Conservation (phyloP, 2,329 filamentous ascomycete species). For the Drechmeria coniospora region DNA sequence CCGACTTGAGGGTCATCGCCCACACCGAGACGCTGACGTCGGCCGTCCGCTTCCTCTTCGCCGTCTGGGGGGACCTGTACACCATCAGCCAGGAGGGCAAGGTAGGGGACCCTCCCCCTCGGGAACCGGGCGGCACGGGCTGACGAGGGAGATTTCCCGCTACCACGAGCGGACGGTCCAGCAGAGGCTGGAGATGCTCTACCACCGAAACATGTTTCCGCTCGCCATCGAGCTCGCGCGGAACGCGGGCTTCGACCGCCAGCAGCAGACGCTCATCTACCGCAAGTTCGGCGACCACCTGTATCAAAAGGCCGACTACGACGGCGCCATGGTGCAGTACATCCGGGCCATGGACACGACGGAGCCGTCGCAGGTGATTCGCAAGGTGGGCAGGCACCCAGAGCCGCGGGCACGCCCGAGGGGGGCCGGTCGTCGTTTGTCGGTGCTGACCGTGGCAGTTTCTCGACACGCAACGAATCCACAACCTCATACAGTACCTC, state of each 20-base stretch:
- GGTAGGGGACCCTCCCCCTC: slow-evolving; percentile 27
- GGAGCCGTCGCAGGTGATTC: slow-evolving; percentile 88
- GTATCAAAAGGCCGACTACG: slow-evolving; percentile 90
- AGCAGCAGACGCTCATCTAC: slow-evolving; percentile 83
- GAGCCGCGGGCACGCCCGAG: not conserved
- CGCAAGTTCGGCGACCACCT: slow-evolving; percentile 86
- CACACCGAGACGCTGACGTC: slow-evolving; percentile 77
- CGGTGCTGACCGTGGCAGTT: slow-evolving; percentile 45
- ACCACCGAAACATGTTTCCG: slow-evolving; percentile 84
- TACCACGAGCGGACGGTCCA: slow-evolving; percentile 86
- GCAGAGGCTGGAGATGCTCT: slow-evolving; percentile 84
- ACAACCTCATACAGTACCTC: slow-evolving; percentile 92
- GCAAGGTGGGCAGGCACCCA: slow-evolving; percentile 45
- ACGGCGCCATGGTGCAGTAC: slow-evolving; percentile 98
- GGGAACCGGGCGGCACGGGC: not conserved
- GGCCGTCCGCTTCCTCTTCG: slow-evolving; percentile 64
- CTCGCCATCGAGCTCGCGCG: slow-evolving; percentile 86
- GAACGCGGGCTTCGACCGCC: slow-evolving; percentile 63
- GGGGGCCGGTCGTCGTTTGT: too few species aligned
- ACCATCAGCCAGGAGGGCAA: slow-evolving; percentile 87
- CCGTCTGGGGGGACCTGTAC: slow-evolving; percentile 83
- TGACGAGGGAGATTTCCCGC: slow-evolving; percentile 47
- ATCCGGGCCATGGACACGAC: slow-evolving; percentile 91
- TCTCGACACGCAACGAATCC: slow-evolving; percentile 90
- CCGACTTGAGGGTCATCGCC: slow-evolving; percentile 76